Percentiles rank a stretch among this genome's conserved stretches.
phyloP scores from a whole-genome alignment of 2,329 filamentous ascomycete genomes.

The Balansia obtecta region DNA sequence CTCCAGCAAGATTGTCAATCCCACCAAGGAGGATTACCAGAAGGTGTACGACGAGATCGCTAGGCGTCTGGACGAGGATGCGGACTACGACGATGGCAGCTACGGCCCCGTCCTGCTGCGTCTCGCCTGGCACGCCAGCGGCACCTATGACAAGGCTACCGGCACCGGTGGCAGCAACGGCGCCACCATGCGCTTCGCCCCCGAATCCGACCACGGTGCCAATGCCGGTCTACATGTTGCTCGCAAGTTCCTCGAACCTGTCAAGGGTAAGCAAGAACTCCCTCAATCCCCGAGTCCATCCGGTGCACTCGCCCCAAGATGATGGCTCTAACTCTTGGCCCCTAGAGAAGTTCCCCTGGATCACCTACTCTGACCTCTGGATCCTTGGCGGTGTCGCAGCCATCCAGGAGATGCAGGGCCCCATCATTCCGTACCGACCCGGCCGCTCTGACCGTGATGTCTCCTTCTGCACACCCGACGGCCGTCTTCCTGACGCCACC shows the following conservation, averaged over 20 bases:
- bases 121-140: slow-evolving; percentile 87
- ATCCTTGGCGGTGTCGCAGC: slow-evolving; percentile 76
- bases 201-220: slow-evolving; percentile 81
- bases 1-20: slow-evolving; percentile 50
- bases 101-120: slow-evolving; percentile 86
- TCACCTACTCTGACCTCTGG: slow-evolving; percentile 93
- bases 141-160: slow-evolving; percentile 82
- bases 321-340: slow-evolving; percentile 5
- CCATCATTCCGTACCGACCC: slow-evolving; percentile 75
- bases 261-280: slow-evolving; percentile 52
- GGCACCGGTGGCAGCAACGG: slow-evolving; percentile 89
- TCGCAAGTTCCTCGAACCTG: slow-evolving; percentile 83
- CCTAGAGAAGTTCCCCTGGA: slow-evolving; percentile 72
- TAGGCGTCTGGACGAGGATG: slow-evolving; percentile 67
- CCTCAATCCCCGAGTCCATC: neutral
- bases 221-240: slow-evolving; percentile 82
- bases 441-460: slow-evolving; percentile 72
- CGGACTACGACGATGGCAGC: slow-evolving; percentile 93
- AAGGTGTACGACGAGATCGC: slow-evolving; percentile 88
- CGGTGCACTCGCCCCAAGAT: neutral
- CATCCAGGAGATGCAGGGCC: slow-evolving; percentile 92
- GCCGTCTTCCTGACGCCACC: slow-evolving; percentile 68
- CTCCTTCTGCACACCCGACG: slow-evolving; percentile 82
- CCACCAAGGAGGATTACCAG: slow-evolving; percentile 82
- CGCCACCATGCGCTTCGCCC: slow-evolving; percentile 90